Evolutionary conservation across 768 basidiomycete genomes (phyloP).

Genomic region (Cystobasidium ongulense): DNA sequence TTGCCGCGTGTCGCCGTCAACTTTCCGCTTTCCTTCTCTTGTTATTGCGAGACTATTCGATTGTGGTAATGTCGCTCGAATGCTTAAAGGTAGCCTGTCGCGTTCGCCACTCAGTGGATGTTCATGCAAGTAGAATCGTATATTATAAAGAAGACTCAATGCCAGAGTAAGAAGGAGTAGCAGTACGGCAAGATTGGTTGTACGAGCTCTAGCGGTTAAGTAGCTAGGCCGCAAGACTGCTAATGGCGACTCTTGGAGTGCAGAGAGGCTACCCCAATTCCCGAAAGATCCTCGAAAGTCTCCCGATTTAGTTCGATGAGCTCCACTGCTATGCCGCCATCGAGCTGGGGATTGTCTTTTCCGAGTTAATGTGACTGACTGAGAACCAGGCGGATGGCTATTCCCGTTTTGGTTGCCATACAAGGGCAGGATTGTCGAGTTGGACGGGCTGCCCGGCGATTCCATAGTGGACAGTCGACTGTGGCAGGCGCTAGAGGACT

Average conservation of each 20-base stretch:
- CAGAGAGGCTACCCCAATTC: not conserved
- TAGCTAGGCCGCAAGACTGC: conserved; percentile 8
- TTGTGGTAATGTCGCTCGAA: conserved; percentile 17
- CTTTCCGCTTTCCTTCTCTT: not conserved
- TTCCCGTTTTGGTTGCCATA: not conserved
- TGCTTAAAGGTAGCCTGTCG: conserved; percentile 19
- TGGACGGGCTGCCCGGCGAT: not conserved
- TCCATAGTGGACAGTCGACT: not conserved
- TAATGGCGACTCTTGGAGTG: not conserved
- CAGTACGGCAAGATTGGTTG: conserved; percentile 28
- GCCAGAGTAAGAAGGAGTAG: conserved; percentile 9
- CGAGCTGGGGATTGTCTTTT: not conserved
- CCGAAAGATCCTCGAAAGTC: not conserved
- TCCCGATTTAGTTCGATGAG: not conserved
- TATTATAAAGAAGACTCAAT: conserved; percentile 19
- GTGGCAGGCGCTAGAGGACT: not conserved
- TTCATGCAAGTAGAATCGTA: conserved; percentile 25
- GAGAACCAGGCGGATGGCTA: not conserved
- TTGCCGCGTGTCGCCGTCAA: not conserved
- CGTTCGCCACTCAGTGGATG: conserved; percentile 27
- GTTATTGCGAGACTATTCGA: not conserved
- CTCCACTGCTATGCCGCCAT: not conserved
- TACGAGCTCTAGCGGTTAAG: conserved; percentile 18
- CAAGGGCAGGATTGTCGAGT: not conserved
- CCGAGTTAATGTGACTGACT: conserved; percentile 3